These are phyloP conservation scores for Fonsecaea monophora DNA, from an alignment of 2,329 filamentous ascomycete genomes.

Conservation along the genomic window DNA sequence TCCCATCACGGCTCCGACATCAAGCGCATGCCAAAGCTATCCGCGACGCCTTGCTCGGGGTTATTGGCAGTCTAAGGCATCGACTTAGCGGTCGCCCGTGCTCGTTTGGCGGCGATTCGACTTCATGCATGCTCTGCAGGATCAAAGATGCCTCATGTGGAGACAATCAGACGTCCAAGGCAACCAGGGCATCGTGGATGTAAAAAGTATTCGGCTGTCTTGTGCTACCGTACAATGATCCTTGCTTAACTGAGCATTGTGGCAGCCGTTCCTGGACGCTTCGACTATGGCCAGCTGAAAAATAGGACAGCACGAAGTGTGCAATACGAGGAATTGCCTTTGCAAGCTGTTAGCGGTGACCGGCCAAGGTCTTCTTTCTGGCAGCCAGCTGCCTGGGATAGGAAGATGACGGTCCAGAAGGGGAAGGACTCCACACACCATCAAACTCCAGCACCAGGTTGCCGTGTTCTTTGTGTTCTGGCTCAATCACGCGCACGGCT, in stretches of 20 bases:
- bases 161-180: background rate
- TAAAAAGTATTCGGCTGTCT: background rate
- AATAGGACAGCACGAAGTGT: background rate
- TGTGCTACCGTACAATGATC: background rate
- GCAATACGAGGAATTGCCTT: background rate
- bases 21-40: background rate
- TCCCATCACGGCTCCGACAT: background rate
- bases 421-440: background rate
- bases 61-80: background rate
- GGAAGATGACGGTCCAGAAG: background rate
- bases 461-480: background rate
- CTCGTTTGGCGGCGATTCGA: background rate
- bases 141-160: background rate
- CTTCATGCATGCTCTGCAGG: background rate
- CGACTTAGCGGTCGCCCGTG: background rate
- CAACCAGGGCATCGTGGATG: constrained; percentile 7
- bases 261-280: background rate
- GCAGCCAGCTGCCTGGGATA: background rate
- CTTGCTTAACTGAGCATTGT: background rate
- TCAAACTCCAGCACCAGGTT: background rate
- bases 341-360: background rate
- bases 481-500: background rate
- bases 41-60: background rate
- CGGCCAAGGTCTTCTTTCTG: background rate
- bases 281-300: background rate